Evolutionary conservation across 345 rosid species (phyloP), one percentile per base, ranked within the genome.

Genomic region (Rhizophora mangle): DNA sequence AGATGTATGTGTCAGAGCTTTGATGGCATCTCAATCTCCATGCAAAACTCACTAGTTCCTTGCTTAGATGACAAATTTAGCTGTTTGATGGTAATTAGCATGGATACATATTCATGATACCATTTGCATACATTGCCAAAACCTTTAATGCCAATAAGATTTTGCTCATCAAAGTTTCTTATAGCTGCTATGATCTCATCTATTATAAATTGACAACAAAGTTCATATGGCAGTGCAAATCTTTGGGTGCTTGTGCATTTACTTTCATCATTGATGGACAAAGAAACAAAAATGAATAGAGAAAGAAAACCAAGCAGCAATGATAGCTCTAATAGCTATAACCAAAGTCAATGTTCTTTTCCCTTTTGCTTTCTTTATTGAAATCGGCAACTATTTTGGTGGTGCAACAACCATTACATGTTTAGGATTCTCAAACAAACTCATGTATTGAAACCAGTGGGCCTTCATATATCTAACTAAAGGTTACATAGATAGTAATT

Each of bases 11-110:
- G 79, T 9, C 82, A 72, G 65, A 79, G 82, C 69, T 69, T 58
- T 19, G 87, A 84, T 64, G 81, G 69, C 70, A 81, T 70, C 71
- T 74, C 67, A 27, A 84, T 78, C 77, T 83, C 82, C 2, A 77
- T 80, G 27, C 30, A 51, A 74, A 81, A 84, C 80, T 83, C 84
- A 5, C 37, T 64, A 16, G 22, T 46, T n/a, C 87, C 87, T 64
- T 83, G 87, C 15, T 55, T 62, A 2, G 85, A 84, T 5, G 74
- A 29, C 24, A 70, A 51, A 19, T 77, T 64, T 8, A 74, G 65
- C 31, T 83, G 75, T 51, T 84, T 84, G 68, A 84, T 74, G 0
- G 87, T 85, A 21, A 79, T 77, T 2, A 60, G 63, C 1, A 54
- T 63, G 20, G 77, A 53, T 20, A 66, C 75, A 8, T 60, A 29